Evolutionary conservation across 140 eudicot genomes (phyloP).

Genomic region (Artemisia princeps): DNA sequence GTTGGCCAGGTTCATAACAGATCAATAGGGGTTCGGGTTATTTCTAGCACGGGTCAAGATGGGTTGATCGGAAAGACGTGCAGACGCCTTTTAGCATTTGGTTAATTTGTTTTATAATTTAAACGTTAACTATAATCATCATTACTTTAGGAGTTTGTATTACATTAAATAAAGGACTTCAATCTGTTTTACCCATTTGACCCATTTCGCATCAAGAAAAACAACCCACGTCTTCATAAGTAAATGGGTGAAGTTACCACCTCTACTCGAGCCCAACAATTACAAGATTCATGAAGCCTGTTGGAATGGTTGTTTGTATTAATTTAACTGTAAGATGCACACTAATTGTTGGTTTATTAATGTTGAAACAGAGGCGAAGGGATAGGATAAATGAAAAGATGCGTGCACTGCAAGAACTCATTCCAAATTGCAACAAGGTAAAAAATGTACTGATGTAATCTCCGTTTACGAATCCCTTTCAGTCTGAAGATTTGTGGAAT

Average conservation of each 20-base stretch:
- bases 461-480: background rate
- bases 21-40: background rate
- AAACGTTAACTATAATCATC: too few relatives aligned
- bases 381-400: conserved; percentile 96
- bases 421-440: conserved; percentile 99
- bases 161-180: background rate
- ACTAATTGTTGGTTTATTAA: background rate
- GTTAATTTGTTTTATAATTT: too few relatives aligned
- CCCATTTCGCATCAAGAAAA: background rate
- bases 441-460: background rate
- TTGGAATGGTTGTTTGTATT: background rate
- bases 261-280: too few relatives aligned
- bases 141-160: background rate
- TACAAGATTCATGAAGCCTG: background rate
- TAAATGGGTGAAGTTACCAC: too few relatives aligned
- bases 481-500: background rate
- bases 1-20: background rate
- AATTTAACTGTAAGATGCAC: background rate
- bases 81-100: too few relatives aligned
- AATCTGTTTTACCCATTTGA: background rate
- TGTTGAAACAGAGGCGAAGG: conserved; percentile 79
- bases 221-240: too few relatives aligned
- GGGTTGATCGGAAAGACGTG: background rate
- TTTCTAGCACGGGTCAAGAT: background rate
- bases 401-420: conserved; percentile 96